Percentiles rank a stretch among this genome's conserved stretches.
These are phyloP conservation scores for Penicillium bovifimosum DNA, from an alignment of 495 filamentous ascomycete species.

Conservation along the genomic window DNA sequence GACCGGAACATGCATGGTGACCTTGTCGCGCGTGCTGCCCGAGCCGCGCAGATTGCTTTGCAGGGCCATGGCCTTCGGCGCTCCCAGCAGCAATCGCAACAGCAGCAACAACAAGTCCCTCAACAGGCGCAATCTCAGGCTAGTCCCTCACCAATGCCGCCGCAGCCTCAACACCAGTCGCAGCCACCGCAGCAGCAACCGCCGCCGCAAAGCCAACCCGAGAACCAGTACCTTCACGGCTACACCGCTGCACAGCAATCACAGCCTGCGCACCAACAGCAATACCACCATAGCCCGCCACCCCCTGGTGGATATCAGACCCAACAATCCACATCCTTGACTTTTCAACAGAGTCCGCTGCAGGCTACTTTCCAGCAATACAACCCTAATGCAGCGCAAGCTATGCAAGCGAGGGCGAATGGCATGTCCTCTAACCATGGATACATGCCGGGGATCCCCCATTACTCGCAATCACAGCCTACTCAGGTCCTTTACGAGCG, in stretches of 20 bases:
- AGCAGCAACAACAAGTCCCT: constrained; percentile 26
- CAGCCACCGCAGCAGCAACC: constrained; percentile 27
- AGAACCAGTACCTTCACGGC: constrained; percentile 28
- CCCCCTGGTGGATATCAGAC: constrained; percentile 33
- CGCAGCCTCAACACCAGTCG: constrained; percentile 27
- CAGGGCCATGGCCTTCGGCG: constrained; percentile 43
- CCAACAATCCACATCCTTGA: constrained; percentile 30
- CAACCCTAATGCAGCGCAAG: constrained; percentile 34
- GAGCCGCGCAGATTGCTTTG: constrained; percentile 50
- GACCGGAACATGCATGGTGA: constrained; percentile 47
- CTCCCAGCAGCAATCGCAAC: constrained; percentile 40
- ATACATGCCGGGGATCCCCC: constrained; percentile 49
- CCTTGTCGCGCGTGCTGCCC: constrained; percentile 48
- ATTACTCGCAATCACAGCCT: constrained; percentile 66
- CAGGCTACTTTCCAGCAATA: constrained; percentile 45
- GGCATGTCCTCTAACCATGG: constrained; percentile 39
- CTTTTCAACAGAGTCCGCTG: constrained; percentile 39
- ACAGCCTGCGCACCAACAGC: constrained; percentile 27
- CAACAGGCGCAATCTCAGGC: constrained; percentile 18
- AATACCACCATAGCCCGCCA: constrained; percentile 38
- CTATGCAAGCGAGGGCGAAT: constrained; percentile 30
- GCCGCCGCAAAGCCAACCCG: constrained; percentile 28
- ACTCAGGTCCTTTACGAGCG: constrained; percentile 76
- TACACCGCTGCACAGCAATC: constrained; percentile 28
- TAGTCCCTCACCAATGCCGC: constrained; percentile 18